Evolutionary conservation across 2,329 filamentous ascomycete genomes (phyloP), one percentile per base, ranked within the genome.

Genomic region (Aureobasidium lini): DNA sequence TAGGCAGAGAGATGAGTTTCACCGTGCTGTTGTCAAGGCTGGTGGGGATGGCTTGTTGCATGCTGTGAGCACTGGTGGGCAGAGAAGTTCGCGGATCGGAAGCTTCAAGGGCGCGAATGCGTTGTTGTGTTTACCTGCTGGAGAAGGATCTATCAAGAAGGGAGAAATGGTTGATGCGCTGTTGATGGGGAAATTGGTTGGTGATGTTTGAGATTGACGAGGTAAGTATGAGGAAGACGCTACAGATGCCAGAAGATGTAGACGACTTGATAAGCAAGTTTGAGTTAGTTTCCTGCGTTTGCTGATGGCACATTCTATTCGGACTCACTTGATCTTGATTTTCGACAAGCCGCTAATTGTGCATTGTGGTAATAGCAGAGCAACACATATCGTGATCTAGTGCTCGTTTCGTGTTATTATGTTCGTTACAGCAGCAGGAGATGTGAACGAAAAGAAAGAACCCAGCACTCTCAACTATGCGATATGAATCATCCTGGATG

Each of bases 71-170:
- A 99, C 94, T 0, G 94, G 94, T 6, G 85, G 87, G 3, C 94
- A 99, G 76, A 81, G 94, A 54, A 97, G 93, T 71, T 95, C 89
- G 15, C 83, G 85, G 62, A 91, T 99, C 2, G 90, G 91, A 0
- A 97, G 93, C 72, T 79, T 97, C 65, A 89, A 87, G 62, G 86
- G 88, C 18, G 93, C 94, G 2, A 99, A 99, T 77, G 90, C 88
- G 4, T 73, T 99, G 66, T 74, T 97, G 28, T 89, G 87, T 66
- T 76, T 95, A 74, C 88, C 88, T 0, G 78, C 80, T 37, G 83
- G 84, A 7, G 56, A 61, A 15, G 84, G 84, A 6, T 78, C 77
- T n/a, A 69, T 91, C 59, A 79, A 77, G 48, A 88, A 88, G 69
- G 91, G 91, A 0, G 75, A 82, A 56, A 84, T 79, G 66, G 85